Evolutionary conservation across 192 early-diverging fungal species (phyloP), one percentile per base, ranked within the genome.

Genomic region (Allomyces arbusculus): DNA sequence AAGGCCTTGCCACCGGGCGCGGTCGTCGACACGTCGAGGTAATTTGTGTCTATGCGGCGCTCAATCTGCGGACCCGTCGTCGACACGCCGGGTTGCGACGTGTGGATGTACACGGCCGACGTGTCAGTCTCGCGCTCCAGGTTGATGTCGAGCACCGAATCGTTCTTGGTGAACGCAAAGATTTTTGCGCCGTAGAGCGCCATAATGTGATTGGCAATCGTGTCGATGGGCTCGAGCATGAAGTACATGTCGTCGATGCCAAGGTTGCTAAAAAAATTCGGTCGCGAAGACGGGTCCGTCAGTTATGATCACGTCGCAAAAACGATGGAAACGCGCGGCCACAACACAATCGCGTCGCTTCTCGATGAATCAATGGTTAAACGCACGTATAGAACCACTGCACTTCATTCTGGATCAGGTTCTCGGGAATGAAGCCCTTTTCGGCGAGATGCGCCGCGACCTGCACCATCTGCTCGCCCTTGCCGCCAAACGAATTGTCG

Each of bases 191-290:
- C 95, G 70, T 98, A 98, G 23, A 98, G 80, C 23, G 93, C 85
- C 75, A 94, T 87, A 73, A 98, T 94, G 80, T 95, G 93, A 70
- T 90, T 85, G 61, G 89, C 91, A 67, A 98, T 91, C 43, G 88
- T 87, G 64, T 91, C 89, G 43, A 92, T 84, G 28, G 78, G 79
- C 82, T 98, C 93, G 61, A 87, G 78, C 74, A 88, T 84, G 78
- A 98, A 98, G 83, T 98, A 98, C 82, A 91, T 87, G 82, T 98
- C 95, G 75, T 98, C 95, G 69, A 98, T 92, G 63, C 92, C 92
- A 44, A 98, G 86, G 71, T 95, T 91, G 66, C 88, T 91, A 75
- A 62, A 43, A 7, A 40, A 40, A 40, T 28, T 28, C n/a, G 26
- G 26, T 28, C 26, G 26, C 26, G 26, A 28, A 28, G 26, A 4